These are phyloP conservation scores for Hirsutella minnesotensis DNA, from an alignment of 2,329 filamentous ascomycete species.

Conservation along the genomic window DNA sequence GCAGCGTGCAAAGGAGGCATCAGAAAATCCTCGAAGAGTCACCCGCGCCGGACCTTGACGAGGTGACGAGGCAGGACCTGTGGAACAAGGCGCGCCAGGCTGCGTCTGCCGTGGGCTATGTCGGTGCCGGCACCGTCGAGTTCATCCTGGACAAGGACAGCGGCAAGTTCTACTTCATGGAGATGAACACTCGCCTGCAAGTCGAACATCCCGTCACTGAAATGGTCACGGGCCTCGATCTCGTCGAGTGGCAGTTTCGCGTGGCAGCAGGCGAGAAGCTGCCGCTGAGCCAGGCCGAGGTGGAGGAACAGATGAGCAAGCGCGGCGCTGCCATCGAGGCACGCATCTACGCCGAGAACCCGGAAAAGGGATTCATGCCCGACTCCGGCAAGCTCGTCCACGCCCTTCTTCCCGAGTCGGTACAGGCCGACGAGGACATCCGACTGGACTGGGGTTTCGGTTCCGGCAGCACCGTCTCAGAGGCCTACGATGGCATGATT, in stretches of 20 bases:
- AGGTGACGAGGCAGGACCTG: slow-evolving; percentile 45
- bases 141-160: slow-evolving; percentile 80
- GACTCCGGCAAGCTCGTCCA: slow-evolving; percentile 84
- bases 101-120: slow-evolving; percentile 69
- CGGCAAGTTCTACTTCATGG: slow-evolving; percentile 72
- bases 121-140: slow-evolving; percentile 82
- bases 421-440: slow-evolving; percentile 53
- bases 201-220: slow-evolving; percentile 90
- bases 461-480: slow-evolving; percentile 81
- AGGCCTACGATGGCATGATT: slow-evolving; percentile 98
- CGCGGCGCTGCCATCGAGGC: slow-evolving; percentile 88
- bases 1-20: slow-evolving; percentile 74
- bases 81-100: slow-evolving; percentile 56
- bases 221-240: slow-evolving; percentile 56
- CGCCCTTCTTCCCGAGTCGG: slow-evolving; percentile 58
- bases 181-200: slow-evolving; percentile 80
- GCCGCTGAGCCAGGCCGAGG: slow-evolving; percentile 44
- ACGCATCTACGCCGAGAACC: slow-evolving; percentile 92
- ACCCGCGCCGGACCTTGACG: slow-evolving; percentile 58
- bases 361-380: slow-evolving; percentile 81
- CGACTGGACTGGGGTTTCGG: slow-evolving; percentile 91
- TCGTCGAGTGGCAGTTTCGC: slow-evolving; percentile 95
- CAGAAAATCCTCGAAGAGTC: slow-evolving; percentile 90
- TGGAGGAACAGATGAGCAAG: slow-evolving; percentile 62
- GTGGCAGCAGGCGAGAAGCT: slow-evolving; percentile 47